Evolutionary conservation across 2,329 filamentous ascomycete species (phyloP).

Genomic region (Dothideomycetes sp.): DNA sequence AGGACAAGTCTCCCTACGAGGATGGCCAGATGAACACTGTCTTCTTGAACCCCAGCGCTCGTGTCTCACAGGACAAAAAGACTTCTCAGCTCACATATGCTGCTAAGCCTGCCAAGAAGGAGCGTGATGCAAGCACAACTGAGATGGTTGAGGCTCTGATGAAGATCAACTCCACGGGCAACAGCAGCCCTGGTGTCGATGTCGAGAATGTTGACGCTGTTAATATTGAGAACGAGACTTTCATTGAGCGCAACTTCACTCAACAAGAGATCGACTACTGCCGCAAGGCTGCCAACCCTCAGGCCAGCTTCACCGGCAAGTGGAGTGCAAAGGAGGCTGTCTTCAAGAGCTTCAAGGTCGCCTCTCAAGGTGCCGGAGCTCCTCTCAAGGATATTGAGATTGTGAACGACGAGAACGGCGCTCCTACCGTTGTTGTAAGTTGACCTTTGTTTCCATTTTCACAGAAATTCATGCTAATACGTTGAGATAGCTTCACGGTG

Average conservation of each 20-base stretch:
- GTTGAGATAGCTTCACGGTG: slow-evolving; percentile 65
- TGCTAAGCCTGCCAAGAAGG: slow-evolving; percentile 56
- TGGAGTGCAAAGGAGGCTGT: slow-evolving; percentile 99
- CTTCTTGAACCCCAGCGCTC: slow-evolving; percentile 87
- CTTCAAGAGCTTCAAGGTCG: slow-evolving; percentile 90
- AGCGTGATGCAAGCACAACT: slow-evolving; percentile 55
- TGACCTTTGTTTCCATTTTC: background rate
- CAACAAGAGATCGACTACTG: slow-evolving; percentile 77
- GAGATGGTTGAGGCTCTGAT: slow-evolving; percentile 70
- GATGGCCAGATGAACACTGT: slow-evolving; percentile 79
- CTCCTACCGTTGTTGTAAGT: slow-evolving; percentile 76
- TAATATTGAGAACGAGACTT: slow-evolving; percentile 90
- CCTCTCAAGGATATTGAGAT: slow-evolving; percentile 94
- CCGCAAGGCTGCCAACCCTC: slow-evolving; percentile 64
- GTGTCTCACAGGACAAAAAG: slow-evolving; percentile 80
- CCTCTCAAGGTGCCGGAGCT: slow-evolving; percentile 79
- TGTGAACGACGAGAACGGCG: slow-evolving; percentile 67
- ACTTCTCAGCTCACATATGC: slow-evolving; percentile 68
- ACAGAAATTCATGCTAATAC: slow-evolving; percentile 16
- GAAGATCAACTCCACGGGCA: slow-evolving; percentile 43
- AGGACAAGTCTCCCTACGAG: slow-evolving; percentile 80
- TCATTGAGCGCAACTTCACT: slow-evolving; percentile 92
- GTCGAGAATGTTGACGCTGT: slow-evolving; percentile 81
- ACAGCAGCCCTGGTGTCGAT: slow-evolving; percentile 83
- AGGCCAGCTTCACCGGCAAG: slow-evolving; percentile 85